phyloP scores from a whole-genome alignment of 352 stramenopile genomes.

The Paralagenidium karlingii region DNA sequence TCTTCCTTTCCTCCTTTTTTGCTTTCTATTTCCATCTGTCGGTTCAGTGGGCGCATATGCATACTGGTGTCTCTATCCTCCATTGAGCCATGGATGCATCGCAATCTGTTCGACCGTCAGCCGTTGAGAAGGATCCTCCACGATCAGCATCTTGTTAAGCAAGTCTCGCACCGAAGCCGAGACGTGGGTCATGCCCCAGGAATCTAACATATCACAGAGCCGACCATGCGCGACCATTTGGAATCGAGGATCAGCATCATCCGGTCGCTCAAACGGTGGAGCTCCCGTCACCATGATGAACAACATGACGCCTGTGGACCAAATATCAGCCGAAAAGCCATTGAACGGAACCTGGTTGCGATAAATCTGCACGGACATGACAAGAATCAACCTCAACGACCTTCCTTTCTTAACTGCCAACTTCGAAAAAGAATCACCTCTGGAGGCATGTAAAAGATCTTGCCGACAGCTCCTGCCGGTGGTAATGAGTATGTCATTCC shows the following conservation, averaged over 20 bases:
- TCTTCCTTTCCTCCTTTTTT: neutral
- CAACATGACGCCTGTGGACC: slow-evolving; percentile 89
- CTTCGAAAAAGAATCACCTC: slow-evolving; percentile 25
- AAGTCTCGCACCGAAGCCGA: slow-evolving; percentile 59
- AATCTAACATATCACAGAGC: slow-evolving; percentile 78
- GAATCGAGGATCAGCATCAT: slow-evolving; percentile 69
- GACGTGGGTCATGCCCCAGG: slow-evolving; percentile 76
- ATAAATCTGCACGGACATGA: slow-evolving; percentile 41
- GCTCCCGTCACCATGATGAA: slow-evolving; percentile 93
- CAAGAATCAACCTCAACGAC: neutral
- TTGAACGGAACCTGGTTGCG: slow-evolving; percentile 86
- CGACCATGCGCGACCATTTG: slow-evolving; percentile 74
- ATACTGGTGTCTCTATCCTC: slow-evolving; percentile 19
- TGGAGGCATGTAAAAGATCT: slow-evolving; percentile 86
- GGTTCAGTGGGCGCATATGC: neutral
- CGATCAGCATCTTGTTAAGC: slow-evolving; percentile 65
- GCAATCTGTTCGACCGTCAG: slow-evolving; percentile 77
- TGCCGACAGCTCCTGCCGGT: slow-evolving; percentile 65
- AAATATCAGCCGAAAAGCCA: slow-evolving; percentile 87
- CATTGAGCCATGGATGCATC: slow-evolving; percentile 69
- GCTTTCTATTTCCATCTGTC: neutral
- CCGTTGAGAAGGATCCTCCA: slow-evolving; percentile 58
- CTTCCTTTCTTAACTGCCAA: neutral
- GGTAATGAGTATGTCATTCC: slow-evolving; percentile 81
- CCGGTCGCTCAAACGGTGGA: slow-evolving; percentile 82